Evolutionary conservation across 305 asterid genomes (phyloP), one percentile per base, ranked within the genome.

Genomic region (Lippia alba): DNA sequence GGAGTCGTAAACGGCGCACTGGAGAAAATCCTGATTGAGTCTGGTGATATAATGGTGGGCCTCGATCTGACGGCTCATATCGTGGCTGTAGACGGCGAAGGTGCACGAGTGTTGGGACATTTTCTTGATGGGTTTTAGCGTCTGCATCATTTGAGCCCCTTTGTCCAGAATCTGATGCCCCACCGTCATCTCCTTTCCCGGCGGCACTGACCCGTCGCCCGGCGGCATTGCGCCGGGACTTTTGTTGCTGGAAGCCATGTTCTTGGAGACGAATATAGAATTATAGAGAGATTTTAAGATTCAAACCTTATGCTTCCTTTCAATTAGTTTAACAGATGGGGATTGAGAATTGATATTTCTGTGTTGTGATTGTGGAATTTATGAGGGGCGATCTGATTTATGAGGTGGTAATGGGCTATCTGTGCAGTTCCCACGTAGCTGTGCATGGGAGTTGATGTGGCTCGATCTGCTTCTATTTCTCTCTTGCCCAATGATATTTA

Each of bases 1-100:
- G 56, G 96, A 79, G 57, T 93, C 97, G 65, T 89, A 93, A 67
- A 93, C 96, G 55, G 96, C 91, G 80, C 88, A 89, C 76, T 89
- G 96, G 57, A 86, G 87, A 62, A 93, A 85, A 69, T 93, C 92
- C 62, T 91, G 92, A 72, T 83, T 93, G 71, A 78, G 51, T 0
- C 96, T 86, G 1, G 84, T 69, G 6, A 83, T 78, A 56, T 72
- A 86, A 32, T 91, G 96, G 65, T 94, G 98, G 48, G 91, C 80
- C 82, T 89, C 84, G 67, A 94, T 85, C 71, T 87, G 96, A 36
- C 98, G 96, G 48, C 57, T 73, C 91, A 94, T 82, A 58, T 91
- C 98, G 76, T 91, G 92, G 79, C 86, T 79, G 74, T 91, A 94
- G 2, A 86, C 62, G 0, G 98, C 92, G 69, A 94, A 91, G 56